Evolutionary conservation across 202 grass and related monocot genomes (phyloP), one percentile per base, ranked within the genome.

Genomic region (Carex sylvatica): DNA sequence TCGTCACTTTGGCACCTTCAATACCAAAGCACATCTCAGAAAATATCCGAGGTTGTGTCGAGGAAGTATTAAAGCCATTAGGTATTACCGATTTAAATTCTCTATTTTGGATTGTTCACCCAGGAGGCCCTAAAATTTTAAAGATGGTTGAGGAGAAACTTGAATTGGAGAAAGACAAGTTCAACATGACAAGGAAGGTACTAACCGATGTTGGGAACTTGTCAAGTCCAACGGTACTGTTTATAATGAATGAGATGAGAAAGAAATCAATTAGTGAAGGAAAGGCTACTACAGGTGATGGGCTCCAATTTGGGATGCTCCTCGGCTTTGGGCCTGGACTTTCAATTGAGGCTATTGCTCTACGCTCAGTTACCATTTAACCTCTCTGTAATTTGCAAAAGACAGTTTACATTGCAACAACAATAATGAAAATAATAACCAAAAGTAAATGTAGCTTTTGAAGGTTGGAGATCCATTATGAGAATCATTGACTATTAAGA

Each of bases 251-350:
- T 23, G 84, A 85, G 74, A 85, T 80, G 84, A 61, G 74, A 28
- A 79, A 49, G 26, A 63, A 67, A 4, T 85, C 84, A 35, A 42
- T 67, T 6, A 78, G 61, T 31, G 84, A 85, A 30, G 84, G 74
- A 18, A 85, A 70, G 49, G n/a, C 74, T 14, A 85, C 84, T 5
- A 85, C 84, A 8, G 83, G 83, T 2, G 70, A 84, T 26, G 82
- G 83, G 13, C 18, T 83, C 11, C 67, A 83, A 16, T 83, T 67
- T 55, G 81, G 67, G 0, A 59, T 83, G 49, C 81, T 83, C 40
- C 60, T 83, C 18, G 81, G 74, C 10, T 80, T 85, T 30, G 84
- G 84, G 8, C 84, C 84, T 6, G 84, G 84, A 6, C 84, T 85
- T 7, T 79, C 84, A 6, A 78, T 85, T 24, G 84, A 85, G 31